phyloP scores from a whole-genome alignment of 2,329 filamentous ascomycete species.

The Fusarium sp. region DNA sequence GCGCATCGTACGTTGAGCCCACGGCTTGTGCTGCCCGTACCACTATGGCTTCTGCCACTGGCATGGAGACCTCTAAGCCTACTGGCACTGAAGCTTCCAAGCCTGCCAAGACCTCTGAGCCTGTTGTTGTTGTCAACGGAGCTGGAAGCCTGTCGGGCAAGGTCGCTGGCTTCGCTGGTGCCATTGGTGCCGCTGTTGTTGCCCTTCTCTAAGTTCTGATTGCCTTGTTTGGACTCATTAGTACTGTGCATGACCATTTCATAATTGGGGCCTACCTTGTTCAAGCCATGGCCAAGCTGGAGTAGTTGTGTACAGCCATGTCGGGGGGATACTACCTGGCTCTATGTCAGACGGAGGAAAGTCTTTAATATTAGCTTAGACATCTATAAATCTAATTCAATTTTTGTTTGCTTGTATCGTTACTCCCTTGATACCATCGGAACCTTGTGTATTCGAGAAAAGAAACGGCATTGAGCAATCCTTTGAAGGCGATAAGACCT shows the following conservation, averaged over 20 bases:
- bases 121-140: conserved; percentile 8
- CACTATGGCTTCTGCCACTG: not conserved
- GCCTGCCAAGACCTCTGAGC: not conserved
- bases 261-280: too few relatives aligned
- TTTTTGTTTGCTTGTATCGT: not conserved
- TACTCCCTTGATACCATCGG: not conserved
- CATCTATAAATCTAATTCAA: not conserved
- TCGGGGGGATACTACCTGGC: not conserved
- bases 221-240: not conserved
- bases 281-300: too few relatives aligned
- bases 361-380: not conserved
- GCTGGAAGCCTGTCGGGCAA: not conserved
- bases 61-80: not conserved
- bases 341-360: not conserved
- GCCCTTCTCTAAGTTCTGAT: not conserved
- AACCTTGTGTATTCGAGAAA: not conserved
- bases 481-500: not conserved
- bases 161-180: not conserved
- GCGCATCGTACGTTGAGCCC: not conserved
- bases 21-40: not conserved
- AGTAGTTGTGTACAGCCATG: too few relatives aligned
- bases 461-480: not conserved
- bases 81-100: not conserved
- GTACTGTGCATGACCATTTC: too few relatives aligned
- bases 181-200: conserved; percentile 3